phyloP scores from a whole-genome alignment of 1,139 yeast genomes.

The Candida sojae region DNA sequence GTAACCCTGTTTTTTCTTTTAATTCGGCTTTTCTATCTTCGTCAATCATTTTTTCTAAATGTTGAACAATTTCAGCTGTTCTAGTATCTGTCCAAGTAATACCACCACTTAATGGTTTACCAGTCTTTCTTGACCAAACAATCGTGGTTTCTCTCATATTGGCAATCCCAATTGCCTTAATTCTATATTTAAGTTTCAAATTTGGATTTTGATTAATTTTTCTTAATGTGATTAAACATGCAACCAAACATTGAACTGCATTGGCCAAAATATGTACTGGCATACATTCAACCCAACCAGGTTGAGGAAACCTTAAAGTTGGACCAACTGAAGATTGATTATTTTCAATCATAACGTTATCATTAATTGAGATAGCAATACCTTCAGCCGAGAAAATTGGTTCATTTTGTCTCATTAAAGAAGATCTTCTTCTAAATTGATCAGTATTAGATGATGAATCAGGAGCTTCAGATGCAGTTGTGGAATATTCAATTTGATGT shows the following conservation, averaged over 20 bases:
- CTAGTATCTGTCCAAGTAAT: constrained; percentile 97
- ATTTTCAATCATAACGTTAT: constrained; percentile 64
- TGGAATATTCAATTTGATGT: constrained; percentile 85
- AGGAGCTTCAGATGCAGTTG: constrained; percentile 64
- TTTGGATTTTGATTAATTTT: constrained; percentile 55
- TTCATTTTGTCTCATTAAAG: constrained; percentile 51
- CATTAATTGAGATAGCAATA: constrained; percentile 61
- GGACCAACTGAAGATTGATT: constrained; percentile 59
- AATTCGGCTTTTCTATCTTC: constrained; percentile 62
- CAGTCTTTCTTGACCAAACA: constrained; percentile 85
- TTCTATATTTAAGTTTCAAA: constrained; percentile 52
- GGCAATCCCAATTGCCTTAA: constrained; percentile 78
- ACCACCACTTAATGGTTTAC: constrained; percentile 81
- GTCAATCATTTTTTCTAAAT: constrained; percentile 58
- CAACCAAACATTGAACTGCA: constrained; percentile 75
- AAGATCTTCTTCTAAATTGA: constrained; percentile 52
- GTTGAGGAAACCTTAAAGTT: constrained; percentile 71
- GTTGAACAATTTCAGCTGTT: constrained; percentile 71
- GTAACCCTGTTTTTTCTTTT: constrained; percentile 76
- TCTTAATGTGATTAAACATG: constrained; percentile 60
- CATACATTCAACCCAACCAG: constrained; percentile 95
- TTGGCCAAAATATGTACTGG: constrained; percentile 83
- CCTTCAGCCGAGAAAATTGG: constrained; percentile 76
- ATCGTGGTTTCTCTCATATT: constrained; percentile 96
- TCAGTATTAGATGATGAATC: constrained; percentile 47